phyloP scores from a whole-genome alignment of 441 rosid species.

The Lepidium campestre region DNA sequence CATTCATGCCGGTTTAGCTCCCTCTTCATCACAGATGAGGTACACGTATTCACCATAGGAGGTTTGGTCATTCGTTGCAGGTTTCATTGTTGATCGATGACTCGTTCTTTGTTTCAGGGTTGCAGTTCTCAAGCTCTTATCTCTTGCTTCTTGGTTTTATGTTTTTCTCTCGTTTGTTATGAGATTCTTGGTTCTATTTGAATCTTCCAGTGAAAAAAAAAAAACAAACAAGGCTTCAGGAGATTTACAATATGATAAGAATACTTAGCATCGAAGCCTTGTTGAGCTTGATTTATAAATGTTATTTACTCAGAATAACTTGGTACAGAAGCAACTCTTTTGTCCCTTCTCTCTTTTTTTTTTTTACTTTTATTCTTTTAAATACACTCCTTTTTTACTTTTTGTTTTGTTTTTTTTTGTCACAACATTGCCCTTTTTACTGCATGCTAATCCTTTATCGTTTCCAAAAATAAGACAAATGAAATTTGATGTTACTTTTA shows the following conservation, averaged over 20 bases:
- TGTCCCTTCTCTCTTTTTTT: constrained; percentile 13
- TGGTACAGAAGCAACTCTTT: constrained; percentile 20
- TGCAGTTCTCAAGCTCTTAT: no score
- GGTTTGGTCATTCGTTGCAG: no score
- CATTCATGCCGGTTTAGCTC: no score
- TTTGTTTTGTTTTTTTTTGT: neutral
- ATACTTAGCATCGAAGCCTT: constrained; percentile 25
- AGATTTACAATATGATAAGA: neutral
- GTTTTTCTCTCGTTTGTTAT: no score
- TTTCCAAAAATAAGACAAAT: neutral
- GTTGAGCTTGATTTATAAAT: neutral
- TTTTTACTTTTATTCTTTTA: neutral
- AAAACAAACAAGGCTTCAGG: neutral
- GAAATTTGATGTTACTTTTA: neutral
- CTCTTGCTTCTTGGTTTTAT: no score
- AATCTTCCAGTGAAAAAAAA: no score
- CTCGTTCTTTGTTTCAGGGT: no score
- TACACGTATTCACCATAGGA: no score
- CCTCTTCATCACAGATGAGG: no score
- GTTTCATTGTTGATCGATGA: no score
- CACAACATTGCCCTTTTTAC: neutral
- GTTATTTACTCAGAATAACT: constrained; percentile 17
- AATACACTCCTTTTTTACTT: neutral
- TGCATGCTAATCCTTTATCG: constrained; percentile 4
- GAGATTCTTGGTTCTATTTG: no score